Evolutionary conservation across 208 protist genomes (phyloP).

Genomic region (Trypanosoma lewisi): DNA sequence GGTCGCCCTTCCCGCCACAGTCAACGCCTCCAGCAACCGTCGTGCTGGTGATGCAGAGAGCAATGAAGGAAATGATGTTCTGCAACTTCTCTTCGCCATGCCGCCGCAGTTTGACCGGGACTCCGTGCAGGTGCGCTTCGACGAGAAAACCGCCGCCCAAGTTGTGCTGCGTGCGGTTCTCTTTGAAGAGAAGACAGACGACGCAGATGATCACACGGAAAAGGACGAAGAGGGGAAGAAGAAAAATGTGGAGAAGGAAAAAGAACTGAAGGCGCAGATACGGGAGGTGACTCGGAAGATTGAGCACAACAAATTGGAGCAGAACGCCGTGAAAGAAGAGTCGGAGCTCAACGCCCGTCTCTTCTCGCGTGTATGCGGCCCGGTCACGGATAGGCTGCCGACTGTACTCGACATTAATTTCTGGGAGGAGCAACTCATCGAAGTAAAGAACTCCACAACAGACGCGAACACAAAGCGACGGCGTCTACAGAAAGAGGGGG

Average conservation of each 20-base stretch:
- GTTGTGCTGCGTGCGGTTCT: slow-evolving; percentile 25
- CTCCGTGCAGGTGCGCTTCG: slow-evolving; percentile 34
- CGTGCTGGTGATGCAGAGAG: not conserved
- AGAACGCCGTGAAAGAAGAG: slow-evolving; percentile 12
- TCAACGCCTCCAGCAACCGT: not conserved
- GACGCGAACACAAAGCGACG: not conserved
- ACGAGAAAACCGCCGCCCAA: slow-evolving; percentile 17
- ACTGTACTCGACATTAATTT: slow-evolving; percentile 5
- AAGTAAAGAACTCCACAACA: not conserved
- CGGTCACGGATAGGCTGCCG: slow-evolving; percentile 3
- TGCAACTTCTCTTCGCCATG: slow-evolving; percentile 25
- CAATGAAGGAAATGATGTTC: slow-evolving; percentile 3
- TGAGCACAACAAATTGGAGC: slow-evolving; percentile 11
- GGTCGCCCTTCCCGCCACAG: slow-evolving; percentile 7
- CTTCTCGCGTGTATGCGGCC: slow-evolving; percentile 16
- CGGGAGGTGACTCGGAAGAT: slow-evolving; percentile 8
- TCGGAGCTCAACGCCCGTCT: not conserved
- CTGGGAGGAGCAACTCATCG: slow-evolving; percentile 28
- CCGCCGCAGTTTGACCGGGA: slow-evolving; percentile 25
- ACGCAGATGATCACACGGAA: not conserved
- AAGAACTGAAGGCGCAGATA: slow-evolving; percentile 10
- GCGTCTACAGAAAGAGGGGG: slow-evolving; percentile 5
- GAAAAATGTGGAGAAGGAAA: not conserved
- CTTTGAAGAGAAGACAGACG: slow-evolving; percentile 11
- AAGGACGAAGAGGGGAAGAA: slow-evolving; percentile 6